Conservation (phyloP, 768 basidiomycete species). For the Ephemerocybe angulata region DNA sequence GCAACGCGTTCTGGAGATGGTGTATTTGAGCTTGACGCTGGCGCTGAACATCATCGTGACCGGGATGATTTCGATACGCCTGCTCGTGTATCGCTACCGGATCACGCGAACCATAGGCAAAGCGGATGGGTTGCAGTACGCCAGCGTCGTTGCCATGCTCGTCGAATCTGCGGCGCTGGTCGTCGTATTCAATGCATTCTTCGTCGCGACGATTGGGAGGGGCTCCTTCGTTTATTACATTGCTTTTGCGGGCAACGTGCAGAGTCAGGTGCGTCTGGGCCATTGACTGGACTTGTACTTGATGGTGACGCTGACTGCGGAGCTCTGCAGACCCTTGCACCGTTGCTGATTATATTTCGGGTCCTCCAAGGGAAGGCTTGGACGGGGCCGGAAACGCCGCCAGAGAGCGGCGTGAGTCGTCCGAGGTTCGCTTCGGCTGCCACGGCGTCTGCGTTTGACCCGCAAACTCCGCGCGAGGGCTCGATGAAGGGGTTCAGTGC, state of each 20-base stretch:
- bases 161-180: constrained; percentile 7
- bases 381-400: background rate
- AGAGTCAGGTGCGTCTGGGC: constrained; percentile 4
- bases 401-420: background rate
- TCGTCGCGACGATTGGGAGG: background rate
- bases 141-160: constrained; percentile 3
- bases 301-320: background rate
- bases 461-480: no score
- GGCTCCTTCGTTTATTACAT: background rate
- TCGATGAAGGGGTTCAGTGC: no score
- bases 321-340: constrained; percentile 12
- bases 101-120: background rate
- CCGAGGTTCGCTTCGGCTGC: background rate
- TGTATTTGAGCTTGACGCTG: constrained; percentile 3
- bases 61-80: constrained; percentile 1
- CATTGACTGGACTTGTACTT: background rate
- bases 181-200: constrained; percentile 4
- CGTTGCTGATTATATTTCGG: constrained; percentile 15
- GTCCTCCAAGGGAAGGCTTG: constrained; percentile 16
- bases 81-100: constrained; percentile 4
- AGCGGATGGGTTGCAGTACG: background rate
- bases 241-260: background rate
- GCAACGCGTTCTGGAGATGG: background rate
- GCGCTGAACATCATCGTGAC: constrained; percentile 7
- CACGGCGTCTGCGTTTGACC: no score